phyloP scores from a whole-genome alignment of 371 early-diverging fungal species.

The Actinomucor elegans region DNA sequence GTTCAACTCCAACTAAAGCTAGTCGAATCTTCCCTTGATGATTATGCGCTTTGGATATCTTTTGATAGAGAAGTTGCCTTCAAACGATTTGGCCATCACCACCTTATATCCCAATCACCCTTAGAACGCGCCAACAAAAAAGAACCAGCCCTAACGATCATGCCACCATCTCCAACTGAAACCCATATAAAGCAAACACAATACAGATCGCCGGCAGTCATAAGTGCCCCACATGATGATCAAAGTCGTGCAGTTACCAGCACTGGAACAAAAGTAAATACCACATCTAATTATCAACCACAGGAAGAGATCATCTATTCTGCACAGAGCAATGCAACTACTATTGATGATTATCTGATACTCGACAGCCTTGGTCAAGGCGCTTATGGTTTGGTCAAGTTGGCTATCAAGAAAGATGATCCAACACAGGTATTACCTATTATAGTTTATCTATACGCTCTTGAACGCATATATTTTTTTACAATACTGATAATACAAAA shows the following conservation, averaged over 20 bases:
- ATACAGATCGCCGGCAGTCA: conserved; percentile 12
- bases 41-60: conserved; percentile 69
- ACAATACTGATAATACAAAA: neutral
- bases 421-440: conserved; percentile 25
- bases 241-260: too few relatives aligned
- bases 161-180: neutral
- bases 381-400: conserved; percentile 70
- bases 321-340: conserved; percentile 42
- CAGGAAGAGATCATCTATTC: conserved; percentile 34
- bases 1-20: conserved; percentile 66
- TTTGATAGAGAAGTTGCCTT: conserved; percentile 63
- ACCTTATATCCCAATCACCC: conserved; percentile 5
- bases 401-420: conserved; percentile 51
- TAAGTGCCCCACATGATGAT: conserved; percentile 13
- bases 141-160: neutral
- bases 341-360: conserved; percentile 63
- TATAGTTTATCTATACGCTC: conserved; percentile 7
- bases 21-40: conserved; percentile 38
- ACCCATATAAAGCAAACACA: neutral
- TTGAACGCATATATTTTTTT: neutral
- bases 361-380: conserved; percentile 69
- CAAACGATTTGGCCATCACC: conserved; percentile 39
- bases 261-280: neutral
- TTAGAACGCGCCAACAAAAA: neutral
- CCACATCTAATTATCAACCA: too few relatives aligned